Evolutionary conservation across 2,329 filamentous ascomycete genomes (phyloP), one percentile per base, ranked within the genome.

Genomic region (Hymenoscyphus fraxineus): DNA sequence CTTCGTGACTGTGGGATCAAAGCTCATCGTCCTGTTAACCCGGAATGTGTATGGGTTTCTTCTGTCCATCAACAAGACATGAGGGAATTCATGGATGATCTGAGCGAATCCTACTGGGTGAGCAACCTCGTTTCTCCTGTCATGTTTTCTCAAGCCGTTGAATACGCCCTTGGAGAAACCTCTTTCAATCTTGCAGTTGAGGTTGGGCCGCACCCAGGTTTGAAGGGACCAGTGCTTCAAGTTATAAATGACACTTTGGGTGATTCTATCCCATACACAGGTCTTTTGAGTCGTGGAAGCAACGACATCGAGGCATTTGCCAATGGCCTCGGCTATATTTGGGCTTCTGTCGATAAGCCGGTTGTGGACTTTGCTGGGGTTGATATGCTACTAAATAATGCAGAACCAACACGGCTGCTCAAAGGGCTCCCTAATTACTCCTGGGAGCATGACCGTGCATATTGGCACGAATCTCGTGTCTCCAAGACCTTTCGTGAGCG

Each of bases 71-170:
- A 60, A 64, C 39, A 67, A 47, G n/a, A 22, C 22, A 9, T 6
- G 9, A 16, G 58, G 15, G 35, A 51, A n/a, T 16, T 3, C 13
- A 10, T 41, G 22, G 61, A 62, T 44, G 59, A 61, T 38, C 58
- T 70, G 22, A 60, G 32, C 2, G 64, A 51, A 1, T 9, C 27
- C 12, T 72, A 72, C 39, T 72, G 70, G 70, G 62, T 60, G 35
- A 68, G 73, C 1, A 84, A 83, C 61, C 71, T 84, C 69, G 64
- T 70, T 0, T 69, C 70, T 2, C 64, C 77, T 0, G 82, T 84
- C 10, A 72, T 77, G 6, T 83, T 81, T 65, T 69, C 64, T 19
- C 32, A 19, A n/a, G 64, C 68, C 5, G 47, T 70, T 51, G 35
- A 64, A 27, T 41, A 64, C 15, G 47, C 60, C 9, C 31, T 62